Evolutionary conservation across 192 early-diverging fungal genomes (phyloP), one percentile per base, ranked within the genome.

Genomic region (Coemansia reversa): DNA sequence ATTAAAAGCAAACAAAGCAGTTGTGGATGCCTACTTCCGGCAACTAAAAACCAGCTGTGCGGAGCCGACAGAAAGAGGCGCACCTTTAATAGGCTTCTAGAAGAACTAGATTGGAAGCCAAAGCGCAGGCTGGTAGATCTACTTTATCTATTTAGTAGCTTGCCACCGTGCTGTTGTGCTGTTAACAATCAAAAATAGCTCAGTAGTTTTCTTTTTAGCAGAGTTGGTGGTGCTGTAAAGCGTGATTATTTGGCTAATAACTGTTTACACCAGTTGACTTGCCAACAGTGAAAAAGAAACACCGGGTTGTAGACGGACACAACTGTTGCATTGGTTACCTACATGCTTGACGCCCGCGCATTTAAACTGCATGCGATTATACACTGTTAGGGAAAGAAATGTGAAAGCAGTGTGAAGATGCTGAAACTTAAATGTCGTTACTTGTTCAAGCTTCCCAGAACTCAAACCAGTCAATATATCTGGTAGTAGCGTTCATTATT

Each of bases 401-500:
- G 62, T 55, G 8, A 69, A 42, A 8, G 60, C 35, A 35, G 65
- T 27, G 25, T 85, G 74, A 67, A 82, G 70, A 32, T 59, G 63
- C 55, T 88, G 84, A 23, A 90, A 69, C 61, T 88, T 88, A 23
- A 63, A 64, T n/a, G 88, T 85, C 81, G 90, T 90, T 9, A 75
- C 83, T 50, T 62, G 47, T 23, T 88, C 88, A 81, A 89, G 85
- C 45, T 67, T 83, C 9, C 89, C 89, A n/a, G 1, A 90, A 82
- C 0, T 87, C 89, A 24, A 90, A 79, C 67, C 80, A 88, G 18
- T 84, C 87, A 42, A 89, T 42, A 24, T 62, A 67, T 18, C 18
- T 49, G 5, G 49, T 18, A 33, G 48, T n/a, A n/a, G 60, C 22
- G 33, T 62, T 49, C n/a, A 23, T 51, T 28, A 8, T 6, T 7